Evolutionary conservation across 2,329 filamentous ascomycete species (phyloP).

Genomic region (Ilyonectria mors-panacis): DNA sequence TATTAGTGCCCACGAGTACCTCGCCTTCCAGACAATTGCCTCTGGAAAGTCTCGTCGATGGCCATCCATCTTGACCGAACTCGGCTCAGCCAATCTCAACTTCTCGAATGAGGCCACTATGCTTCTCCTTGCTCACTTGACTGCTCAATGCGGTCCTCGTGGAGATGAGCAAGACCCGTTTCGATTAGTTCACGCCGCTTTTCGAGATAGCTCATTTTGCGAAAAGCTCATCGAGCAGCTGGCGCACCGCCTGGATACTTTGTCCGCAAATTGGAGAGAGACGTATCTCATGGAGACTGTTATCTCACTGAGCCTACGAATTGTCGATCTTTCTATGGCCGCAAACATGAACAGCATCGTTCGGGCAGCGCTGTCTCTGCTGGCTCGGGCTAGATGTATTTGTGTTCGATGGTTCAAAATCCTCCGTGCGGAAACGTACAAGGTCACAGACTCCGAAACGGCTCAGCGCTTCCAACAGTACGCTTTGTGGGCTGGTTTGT

Average conservation of each 20-base stretch:
- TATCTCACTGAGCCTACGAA: slow-evolving; percentile 65
- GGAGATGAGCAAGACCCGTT: slow-evolving; percentile 44
- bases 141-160: slow-evolving; percentile 68
- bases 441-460: slow-evolving; percentile 54
- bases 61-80: slow-evolving; percentile 63
- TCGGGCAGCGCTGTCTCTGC: slow-evolving; percentile 18
- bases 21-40: slow-evolving; percentile 65
- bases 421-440: slow-evolving; percentile 62
- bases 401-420: slow-evolving; percentile 65
- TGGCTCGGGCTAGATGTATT: slow-evolving; percentile 46
- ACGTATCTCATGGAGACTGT: slow-evolving; percentile 70
- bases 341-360: slow-evolving; percentile 7
- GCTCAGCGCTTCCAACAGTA: slow-evolving; percentile 58
- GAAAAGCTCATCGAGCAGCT: slow-evolving; percentile 63
- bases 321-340: slow-evolving; percentile 40
- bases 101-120: slow-evolving; percentile 71
- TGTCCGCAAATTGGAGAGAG: slow-evolving; percentile 73
- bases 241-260: slow-evolving; percentile 56
- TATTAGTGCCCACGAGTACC: slow-evolving; percentile 67
- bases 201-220: slow-evolving; percentile 67
- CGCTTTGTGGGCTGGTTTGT: slow-evolving; percentile 67
- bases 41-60: slow-evolving; percentile 64
- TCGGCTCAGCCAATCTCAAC: slow-evolving; percentile 70
- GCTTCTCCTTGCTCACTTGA: slow-evolving; percentile 65
- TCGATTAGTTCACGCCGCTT: slow-evolving; percentile 64